A percentile compares a stretch with the other conserved stretches of the same genome.
Conservation (phyloP, 2,329 filamentous ascomycete species). For the Emergomyces pasteurianus region DNA sequence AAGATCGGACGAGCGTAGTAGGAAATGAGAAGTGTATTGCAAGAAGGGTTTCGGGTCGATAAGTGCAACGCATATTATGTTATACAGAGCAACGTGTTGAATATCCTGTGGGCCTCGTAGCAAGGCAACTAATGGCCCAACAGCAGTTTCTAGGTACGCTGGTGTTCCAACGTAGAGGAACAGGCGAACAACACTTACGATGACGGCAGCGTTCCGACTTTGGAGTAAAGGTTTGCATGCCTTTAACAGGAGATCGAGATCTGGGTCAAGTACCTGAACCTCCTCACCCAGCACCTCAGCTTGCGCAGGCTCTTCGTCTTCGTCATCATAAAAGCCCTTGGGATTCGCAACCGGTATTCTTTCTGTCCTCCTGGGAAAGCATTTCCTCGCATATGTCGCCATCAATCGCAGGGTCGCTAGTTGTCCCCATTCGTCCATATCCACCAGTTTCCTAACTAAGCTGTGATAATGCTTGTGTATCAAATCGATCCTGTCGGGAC, state of each 20-base stretch:
- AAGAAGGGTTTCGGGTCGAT: conserved; percentile 67
- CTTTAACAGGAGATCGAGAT: conserved; percentile 69
- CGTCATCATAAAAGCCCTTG: conserved; percentile 74
- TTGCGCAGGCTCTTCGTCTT: conserved; percentile 33
- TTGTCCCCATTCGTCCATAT: conserved; percentile 99
- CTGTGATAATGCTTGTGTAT: conserved; percentile 82
- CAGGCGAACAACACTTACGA: conserved; percentile 73
- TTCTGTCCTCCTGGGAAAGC: conserved; percentile 62
- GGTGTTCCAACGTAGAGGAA: conserved; percentile 75
- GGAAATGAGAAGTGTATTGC: conserved; percentile 77
- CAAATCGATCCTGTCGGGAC: conserved; percentile 74
- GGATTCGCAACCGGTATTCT: conserved; percentile 46
- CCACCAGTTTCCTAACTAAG: conserved; percentile 79
- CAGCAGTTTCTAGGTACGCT: conserved; percentile 60
- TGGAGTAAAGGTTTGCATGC: conserved; percentile 74
- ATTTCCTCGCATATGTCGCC: conserved; percentile 72
- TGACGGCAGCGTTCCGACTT: conserved; percentile 84
- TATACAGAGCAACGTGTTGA: conserved; percentile 80
- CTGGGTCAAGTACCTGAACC: conserved; percentile 57
- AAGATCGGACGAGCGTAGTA: conserved; percentile 68
- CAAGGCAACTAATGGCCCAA: conserved; percentile 77
- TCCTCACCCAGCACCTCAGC: conserved; percentile 39
- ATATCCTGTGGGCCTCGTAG: conserved; percentile 77
- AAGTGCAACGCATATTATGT: conserved; percentile 87
- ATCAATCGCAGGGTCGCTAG: conserved; percentile 70